These are phyloP conservation scores for Aspergillus cavernicola DNA, from an alignment of 495 filamentous ascomycete genomes.

Conservation along the genomic window DNA sequence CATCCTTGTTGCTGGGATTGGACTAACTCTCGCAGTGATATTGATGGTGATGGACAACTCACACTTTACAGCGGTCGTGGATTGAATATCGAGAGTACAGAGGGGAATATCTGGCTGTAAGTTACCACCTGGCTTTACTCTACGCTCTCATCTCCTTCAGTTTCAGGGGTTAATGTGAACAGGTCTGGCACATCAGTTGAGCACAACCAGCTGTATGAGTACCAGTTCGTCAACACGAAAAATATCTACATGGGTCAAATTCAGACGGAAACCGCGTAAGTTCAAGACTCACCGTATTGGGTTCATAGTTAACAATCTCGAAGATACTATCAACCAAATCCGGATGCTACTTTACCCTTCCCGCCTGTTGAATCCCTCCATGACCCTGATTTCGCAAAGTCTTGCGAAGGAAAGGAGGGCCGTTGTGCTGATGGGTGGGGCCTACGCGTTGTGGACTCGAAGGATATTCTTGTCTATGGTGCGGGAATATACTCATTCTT, in stretches of 20 bases:
- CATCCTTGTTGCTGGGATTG: background rate
- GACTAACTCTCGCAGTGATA: constrained; percentile 35
- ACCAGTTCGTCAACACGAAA: constrained; percentile 66
- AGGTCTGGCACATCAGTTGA: constrained; percentile 68
- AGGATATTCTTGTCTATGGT: too few relatives aligned
- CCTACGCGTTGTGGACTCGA: too few relatives aligned
- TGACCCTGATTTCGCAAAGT: constrained; percentile 55
- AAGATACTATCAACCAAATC: constrained; percentile 59
- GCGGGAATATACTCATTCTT: too few relatives aligned
- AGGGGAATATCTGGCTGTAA: constrained; percentile 55
- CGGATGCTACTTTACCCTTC: constrained; percentile 56
- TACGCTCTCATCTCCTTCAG: background rate
- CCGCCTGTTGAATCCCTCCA: constrained; percentile 36
- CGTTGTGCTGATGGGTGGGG: constrained; percentile 52
- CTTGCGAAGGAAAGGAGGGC: constrained; percentile 50
- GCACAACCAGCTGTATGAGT: constrained; percentile 77
- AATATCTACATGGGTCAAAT: constrained; percentile 72
- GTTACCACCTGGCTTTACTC: too few relatives aligned
- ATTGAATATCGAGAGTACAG: constrained; percentile 51
- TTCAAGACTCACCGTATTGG: background rate
- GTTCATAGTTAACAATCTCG: background rate
- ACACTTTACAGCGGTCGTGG: constrained; percentile 69
- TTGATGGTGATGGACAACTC: constrained; percentile 61
- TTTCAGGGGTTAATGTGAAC: too few relatives aligned
- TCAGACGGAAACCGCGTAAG: constrained; percentile 74